These are phyloP conservation scores for Eucalyptus pauciflora DNA, from an alignment of 345 rosid species.

Conservation along the genomic window DNA sequence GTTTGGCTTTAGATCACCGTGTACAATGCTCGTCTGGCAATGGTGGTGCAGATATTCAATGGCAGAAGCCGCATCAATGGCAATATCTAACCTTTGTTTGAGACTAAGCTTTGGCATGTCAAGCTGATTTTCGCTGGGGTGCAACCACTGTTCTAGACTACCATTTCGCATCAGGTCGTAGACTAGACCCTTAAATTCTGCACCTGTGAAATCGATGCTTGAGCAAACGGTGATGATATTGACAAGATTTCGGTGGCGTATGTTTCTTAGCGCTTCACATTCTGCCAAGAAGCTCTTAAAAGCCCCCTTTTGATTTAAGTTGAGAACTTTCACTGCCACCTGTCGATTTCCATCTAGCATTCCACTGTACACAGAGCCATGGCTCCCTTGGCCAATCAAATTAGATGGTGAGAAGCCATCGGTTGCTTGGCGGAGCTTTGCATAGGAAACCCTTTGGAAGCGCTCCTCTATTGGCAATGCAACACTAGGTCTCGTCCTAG, in stretches of 20 bases:
- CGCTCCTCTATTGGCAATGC: not conserved
- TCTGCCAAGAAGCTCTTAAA: not conserved
- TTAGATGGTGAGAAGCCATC: not conserved
- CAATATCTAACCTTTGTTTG: not conserved
- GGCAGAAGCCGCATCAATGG: not conserved
- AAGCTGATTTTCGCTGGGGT: not conserved
- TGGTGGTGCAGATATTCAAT: not conserved
- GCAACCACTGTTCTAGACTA: not conserved
- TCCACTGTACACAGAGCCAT: not conserved
- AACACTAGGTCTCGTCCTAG: accelerated
- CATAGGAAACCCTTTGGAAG: not conserved
- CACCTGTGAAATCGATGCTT: accelerated
- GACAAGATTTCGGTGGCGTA: no score
- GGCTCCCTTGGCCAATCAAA: not conserved
- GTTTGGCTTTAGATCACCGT: not conserved
- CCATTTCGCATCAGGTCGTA: no score
- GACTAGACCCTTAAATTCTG: no score
- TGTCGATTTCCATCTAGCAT: not conserved
- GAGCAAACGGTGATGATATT: no score
- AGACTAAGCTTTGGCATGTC: not conserved
- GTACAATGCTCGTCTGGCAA: not conserved
- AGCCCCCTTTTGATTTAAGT: not conserved
- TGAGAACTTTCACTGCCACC: not conserved
- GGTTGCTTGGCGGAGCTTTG: not conserved
- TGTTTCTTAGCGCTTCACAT: accelerated